phyloP scores from a whole-genome alignment of 352 stramenopile species.

The Globisporangium splendens region DNA sequence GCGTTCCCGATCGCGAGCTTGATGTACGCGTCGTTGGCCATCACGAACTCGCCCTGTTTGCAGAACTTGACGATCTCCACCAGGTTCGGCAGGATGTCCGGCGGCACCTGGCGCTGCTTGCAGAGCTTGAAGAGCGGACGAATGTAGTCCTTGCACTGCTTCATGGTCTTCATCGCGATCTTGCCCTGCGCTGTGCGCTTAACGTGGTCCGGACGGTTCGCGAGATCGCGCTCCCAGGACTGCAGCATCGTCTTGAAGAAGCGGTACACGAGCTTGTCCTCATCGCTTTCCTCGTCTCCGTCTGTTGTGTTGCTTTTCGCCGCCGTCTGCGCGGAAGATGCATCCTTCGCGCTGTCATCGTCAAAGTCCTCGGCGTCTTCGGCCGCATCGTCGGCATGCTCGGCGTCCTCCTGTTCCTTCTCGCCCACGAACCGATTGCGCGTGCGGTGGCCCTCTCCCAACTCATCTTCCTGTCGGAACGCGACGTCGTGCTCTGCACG shows the following conservation, averaged over 20 bases:
- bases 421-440: slow-evolving; percentile 68
- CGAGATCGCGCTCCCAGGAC: slow-evolving; percentile 92
- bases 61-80: slow-evolving; percentile 95
- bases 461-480: slow-evolving; percentile 59
- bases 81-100: slow-evolving; percentile 85
- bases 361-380: slow-evolving; percentile 39
- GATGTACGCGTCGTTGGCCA: slow-evolving; percentile 98
- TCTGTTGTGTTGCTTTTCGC: slow-evolving; percentile 12
- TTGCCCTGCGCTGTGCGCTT: slow-evolving; percentile 90
- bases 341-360: slow-evolving; percentile 16
- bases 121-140: slow-evolving; percentile 96
- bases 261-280: slow-evolving; percentile 72
- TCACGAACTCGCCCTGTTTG: slow-evolving; percentile 90
- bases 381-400: slow-evolving; percentile 28
- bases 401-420: slow-evolving; percentile 24
- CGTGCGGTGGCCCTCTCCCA: slow-evolving; percentile 71
- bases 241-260: slow-evolving; percentile 95
- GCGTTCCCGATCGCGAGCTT: slow-evolving; percentile 97
- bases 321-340: background rate
- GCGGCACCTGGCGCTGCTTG: slow-evolving; percentile 89
- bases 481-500: slow-evolving; percentile 61
- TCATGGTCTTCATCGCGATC: slow-evolving; percentile 96
- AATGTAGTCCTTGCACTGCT: slow-evolving; percentile 99
- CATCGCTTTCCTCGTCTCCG: slow-evolving; percentile 35
- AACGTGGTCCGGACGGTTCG: slow-evolving; percentile 77